Conservation (phyloP, 805 yeast genomes). For the Cyberlindnera saturnus region DNA sequence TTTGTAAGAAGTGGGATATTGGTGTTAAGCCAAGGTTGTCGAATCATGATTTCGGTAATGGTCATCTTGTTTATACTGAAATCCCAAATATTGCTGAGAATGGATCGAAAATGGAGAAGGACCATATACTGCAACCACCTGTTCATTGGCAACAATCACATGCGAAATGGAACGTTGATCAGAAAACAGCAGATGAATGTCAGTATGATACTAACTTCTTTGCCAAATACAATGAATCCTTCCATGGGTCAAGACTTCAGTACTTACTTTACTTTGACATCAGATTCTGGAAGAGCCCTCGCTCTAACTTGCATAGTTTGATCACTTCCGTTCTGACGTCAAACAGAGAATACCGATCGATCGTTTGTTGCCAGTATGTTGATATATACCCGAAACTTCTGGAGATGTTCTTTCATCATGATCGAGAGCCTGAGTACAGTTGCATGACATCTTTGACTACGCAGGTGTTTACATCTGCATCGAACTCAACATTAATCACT, state of each 20-base stretch:
- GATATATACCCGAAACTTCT: constrained; percentile 74
- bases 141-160: constrained; percentile 35
- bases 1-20: constrained; percentile 54
- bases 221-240: not conserved
- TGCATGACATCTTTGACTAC: constrained; percentile 67
- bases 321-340: constrained; percentile 61
- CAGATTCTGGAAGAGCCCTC: constrained; percentile 60
- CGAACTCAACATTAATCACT: constrained; percentile 59
- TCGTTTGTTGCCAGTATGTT: constrained; percentile 74
- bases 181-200: constrained; percentile 38
- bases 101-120: constrained; percentile 6
- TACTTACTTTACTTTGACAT: constrained; percentile 53
- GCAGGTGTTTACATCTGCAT: constrained; percentile 75
- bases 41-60: not conserved
- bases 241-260: constrained; percentile 37
- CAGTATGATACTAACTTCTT: constrained; percentile 29
- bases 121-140: not conserved
- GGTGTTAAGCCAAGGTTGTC: constrained; percentile 33
- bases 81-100: not conserved
- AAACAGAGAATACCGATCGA: constrained; percentile 45
- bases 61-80: not conserved
- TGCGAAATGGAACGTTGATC: constrained; percentile 41
- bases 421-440: constrained; percentile 75
- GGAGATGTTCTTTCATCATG: constrained; percentile 60
- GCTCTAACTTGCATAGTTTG: constrained; percentile 55